Percentiles rank a stretch among this genome's conserved stretches.
Conservation (phyloP, 345 rosid genomes). For the Passiflora organensis region DNA sequence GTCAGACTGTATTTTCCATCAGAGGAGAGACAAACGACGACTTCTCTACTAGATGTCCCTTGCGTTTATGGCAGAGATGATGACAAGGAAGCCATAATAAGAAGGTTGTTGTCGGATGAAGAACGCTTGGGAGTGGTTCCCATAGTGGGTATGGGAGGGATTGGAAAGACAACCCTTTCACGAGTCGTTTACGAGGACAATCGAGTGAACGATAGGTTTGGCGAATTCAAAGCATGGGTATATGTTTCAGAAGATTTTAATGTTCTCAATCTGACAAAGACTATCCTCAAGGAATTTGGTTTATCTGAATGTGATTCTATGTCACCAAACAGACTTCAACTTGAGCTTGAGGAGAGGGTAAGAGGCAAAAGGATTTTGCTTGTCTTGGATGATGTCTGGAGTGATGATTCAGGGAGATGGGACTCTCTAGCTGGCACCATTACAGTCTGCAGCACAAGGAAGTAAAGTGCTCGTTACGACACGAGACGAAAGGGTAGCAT, state of each 20-base stretch:
- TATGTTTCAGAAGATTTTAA: too few relatives aligned
- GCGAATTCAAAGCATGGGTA: too few relatives aligned
- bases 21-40: constrained; percentile 18
- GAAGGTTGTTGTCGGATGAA: constrained; percentile 3
- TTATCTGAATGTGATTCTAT: neutral
- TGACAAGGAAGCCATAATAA: constrained; percentile 14
- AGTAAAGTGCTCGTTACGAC: constrained; percentile 5
- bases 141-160: constrained; percentile 20
- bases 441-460: neutral
- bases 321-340: constrained; percentile 6
- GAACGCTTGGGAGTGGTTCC: constrained; percentile 14
- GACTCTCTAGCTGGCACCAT: neutral
- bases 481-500: neutral
- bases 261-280: neutral
- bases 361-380: constrained; percentile 1
- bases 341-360: neutral
- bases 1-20: constrained; percentile 1
- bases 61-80: constrained; percentile 22
- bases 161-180: constrained; percentile 15
- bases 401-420: constrained; percentile 2
- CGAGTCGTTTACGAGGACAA: constrained; percentile 11
- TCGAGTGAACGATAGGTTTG: neutral
- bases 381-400: constrained; percentile 15
- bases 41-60: constrained; percentile 23
- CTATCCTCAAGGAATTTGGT: constrained; percentile 1